Evolutionary conservation across 805 yeast species (phyloP).

Genomic region (Peterozyma toletana): DNA sequence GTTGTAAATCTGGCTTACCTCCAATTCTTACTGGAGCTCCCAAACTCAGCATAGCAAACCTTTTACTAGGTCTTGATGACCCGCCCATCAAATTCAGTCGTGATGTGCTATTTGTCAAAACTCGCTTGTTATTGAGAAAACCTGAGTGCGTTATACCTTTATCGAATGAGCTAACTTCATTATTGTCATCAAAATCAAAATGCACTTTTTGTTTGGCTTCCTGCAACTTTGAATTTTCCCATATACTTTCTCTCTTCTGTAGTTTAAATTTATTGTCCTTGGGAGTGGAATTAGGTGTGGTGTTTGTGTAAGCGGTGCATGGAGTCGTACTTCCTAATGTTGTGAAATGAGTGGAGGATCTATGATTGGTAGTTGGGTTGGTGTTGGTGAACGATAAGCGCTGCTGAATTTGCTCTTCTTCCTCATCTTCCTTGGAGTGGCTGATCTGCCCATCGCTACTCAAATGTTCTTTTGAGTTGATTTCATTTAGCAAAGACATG

Average conservation of each 20-base stretch:
- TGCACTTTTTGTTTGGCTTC: neutral
- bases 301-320: slow-evolving; percentile 1
- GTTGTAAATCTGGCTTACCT: too few species aligned
- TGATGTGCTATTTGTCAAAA: neutral
- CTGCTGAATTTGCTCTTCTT: neutral
- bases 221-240: neutral
- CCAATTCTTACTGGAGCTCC: slow-evolving; percentile 46
- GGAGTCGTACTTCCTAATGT: slow-evolving; percentile 1
- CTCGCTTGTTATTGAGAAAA: neutral
- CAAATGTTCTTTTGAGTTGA: slow-evolving; percentile 9
- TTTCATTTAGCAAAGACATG: slow-evolving; percentile 36
- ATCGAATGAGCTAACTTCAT: neutral
- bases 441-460: neutral
- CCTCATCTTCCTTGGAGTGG: neutral
- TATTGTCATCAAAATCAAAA: neutral
- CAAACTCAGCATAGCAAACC: slow-evolving; percentile 26
- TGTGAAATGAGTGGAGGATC: neutral
- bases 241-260: neutral
- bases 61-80: slow-evolving; percentile 17
- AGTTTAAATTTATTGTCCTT: too few species aligned
- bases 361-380: neutral
- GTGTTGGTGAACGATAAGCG: neutral
- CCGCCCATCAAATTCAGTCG: neutral
- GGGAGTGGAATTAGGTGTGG: slow-evolving; percentile 2
- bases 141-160: neutral